Conservation (phyloP, 192 early-diverging fungal genomes). For the Backusella circina region DNA sequence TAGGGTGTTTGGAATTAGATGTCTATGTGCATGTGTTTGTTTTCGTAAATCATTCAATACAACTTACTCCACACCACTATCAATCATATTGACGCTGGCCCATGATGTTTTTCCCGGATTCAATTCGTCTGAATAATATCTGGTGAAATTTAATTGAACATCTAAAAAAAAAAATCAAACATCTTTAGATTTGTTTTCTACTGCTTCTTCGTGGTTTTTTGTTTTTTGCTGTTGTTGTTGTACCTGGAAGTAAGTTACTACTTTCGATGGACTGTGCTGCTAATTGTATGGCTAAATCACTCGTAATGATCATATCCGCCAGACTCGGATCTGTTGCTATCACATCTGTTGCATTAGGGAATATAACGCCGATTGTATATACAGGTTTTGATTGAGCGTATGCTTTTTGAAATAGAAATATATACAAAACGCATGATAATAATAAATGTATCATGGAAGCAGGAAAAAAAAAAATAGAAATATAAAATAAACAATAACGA, state of each 20-base stretch:
- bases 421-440: background rate
- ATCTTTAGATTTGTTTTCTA: background rate
- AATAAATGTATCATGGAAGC: background rate
- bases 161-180: background rate
- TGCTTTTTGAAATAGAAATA: background rate
- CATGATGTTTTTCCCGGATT: conserved; percentile 22
- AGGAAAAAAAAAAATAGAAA: background rate
- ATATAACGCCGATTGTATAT: conserved; percentile 17
- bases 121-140: conserved; percentile 14
- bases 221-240: too few species aligned
- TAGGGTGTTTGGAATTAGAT: background rate
- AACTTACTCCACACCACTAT: conserved; percentile 14
- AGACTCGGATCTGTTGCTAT: background rate
- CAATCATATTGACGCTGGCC: conserved; percentile 7
- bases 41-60: background rate
- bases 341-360: conserved; percentile 3
- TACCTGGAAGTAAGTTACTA: conserved; percentile 19
- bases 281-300: conserved; percentile 13
- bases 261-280: background rate
- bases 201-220: background rate
- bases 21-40: too few species aligned
- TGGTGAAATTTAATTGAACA: conserved; percentile 11
- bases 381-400: background rate
- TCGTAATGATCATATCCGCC: conserved; percentile 23
- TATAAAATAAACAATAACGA: background rate